Evolutionary conservation across 352 stramenopile species (phyloP).

Genomic region (Globisporangium barbulae): DNA sequence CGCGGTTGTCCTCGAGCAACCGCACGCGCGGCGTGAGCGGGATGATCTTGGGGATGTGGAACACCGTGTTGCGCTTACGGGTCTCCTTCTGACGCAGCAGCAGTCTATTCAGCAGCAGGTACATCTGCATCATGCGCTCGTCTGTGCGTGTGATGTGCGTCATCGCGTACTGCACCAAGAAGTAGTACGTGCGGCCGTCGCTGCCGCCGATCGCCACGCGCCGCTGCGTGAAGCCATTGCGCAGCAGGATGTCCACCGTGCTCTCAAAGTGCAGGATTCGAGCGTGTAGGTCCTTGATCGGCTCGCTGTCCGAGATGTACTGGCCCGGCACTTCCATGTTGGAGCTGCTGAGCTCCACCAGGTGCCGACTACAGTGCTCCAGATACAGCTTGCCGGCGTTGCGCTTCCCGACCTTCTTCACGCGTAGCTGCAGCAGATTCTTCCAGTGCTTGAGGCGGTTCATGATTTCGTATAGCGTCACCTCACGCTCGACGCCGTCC

Average conservation of each 20-base stretch:
- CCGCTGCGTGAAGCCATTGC: constrained; percentile 90
- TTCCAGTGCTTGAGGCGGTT: constrained; percentile 91
- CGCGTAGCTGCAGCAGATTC: constrained; percentile 78
- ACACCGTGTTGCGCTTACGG: constrained; percentile 84
- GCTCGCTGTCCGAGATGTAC: constrained; percentile 90
- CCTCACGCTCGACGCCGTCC: constrained; percentile 22
- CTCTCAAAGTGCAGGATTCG: constrained; percentile 90
- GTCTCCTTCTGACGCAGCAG: constrained; percentile 86
- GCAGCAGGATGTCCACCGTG: constrained; percentile 78
- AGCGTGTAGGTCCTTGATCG: constrained; percentile 90
- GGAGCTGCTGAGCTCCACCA: constrained; percentile 85
- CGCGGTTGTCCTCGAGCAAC: constrained; percentile 80
- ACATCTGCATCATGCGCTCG: constrained; percentile 94
- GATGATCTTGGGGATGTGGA: constrained; percentile 90
- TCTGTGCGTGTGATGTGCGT: constrained; percentile 93
- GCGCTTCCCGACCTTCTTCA: constrained; percentile 71
- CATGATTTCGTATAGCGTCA: constrained; percentile 84
- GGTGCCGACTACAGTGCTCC: constrained; percentile 86
- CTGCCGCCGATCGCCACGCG: constrained; percentile 88
- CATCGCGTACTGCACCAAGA: constrained; percentile 92
- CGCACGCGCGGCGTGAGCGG: constrained; percentile 89
- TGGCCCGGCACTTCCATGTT: constrained; percentile 91
- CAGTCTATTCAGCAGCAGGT: constrained; percentile 86
- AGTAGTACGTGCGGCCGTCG: constrained; percentile 88
- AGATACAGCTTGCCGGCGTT: constrained; percentile 73